Evolutionary conservation across 352 stramenopile genomes (phyloP).

Genomic region (Thalassiosira hispida): DNA sequence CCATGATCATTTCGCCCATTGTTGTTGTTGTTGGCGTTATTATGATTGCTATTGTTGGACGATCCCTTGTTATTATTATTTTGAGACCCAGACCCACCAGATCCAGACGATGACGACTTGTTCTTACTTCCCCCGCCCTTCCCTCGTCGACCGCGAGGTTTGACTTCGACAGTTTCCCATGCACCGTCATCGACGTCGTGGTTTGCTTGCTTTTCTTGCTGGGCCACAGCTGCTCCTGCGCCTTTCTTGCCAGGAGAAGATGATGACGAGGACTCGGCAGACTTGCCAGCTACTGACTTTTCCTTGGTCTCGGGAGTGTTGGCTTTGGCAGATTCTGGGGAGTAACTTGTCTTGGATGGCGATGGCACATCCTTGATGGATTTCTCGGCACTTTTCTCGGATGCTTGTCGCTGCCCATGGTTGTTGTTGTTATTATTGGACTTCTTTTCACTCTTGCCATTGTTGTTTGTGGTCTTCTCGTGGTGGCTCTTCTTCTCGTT

Average conservation of each 20-base stretch:
- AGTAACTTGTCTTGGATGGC: constrained; percentile 4
- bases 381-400: neutral
- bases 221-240: neutral
- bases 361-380: neutral
- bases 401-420: neutral
- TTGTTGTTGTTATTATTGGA: neutral
- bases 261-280: constrained; percentile 6
- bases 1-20: constrained; percentile 20
- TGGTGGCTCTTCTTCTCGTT: too few species aligned
- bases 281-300: neutral
- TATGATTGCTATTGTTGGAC: constrained; percentile 15
- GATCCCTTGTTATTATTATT: constrained; percentile 10
- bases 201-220: constrained; percentile 6
- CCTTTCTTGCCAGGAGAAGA: constrained; percentile 3
- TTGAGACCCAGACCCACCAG: neutral
- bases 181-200: constrained; percentile 36
- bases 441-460: neutral
- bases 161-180: constrained; percentile 48
- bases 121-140: constrained; percentile 18
- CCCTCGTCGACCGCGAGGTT: constrained; percentile 30
- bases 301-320: constrained; percentile 4
- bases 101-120: constrained; percentile 7
- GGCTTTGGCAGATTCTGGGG: neutral
- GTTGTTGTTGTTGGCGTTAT: constrained; percentile 5
- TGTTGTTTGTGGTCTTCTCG: neutral